A percentile compares a stretch with the other conserved stretches of the same genome.
phyloP scores from a whole-genome alignment of 2,329 filamentous ascomycete species.

The Cladophialophora psammophila region DNA sequence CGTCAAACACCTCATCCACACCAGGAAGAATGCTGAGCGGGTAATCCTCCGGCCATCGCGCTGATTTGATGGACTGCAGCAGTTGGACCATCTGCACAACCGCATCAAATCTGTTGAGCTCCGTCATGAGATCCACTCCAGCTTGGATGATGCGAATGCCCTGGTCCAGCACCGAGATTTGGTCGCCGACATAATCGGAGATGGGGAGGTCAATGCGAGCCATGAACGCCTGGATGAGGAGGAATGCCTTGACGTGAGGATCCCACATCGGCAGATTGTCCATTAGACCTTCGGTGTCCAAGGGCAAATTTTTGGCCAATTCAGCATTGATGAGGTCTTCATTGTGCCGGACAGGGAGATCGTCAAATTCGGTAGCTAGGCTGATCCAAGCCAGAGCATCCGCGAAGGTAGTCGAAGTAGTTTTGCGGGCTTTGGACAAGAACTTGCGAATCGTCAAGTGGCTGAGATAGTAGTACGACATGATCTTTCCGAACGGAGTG shows the following conservation, averaged over 20 bases:
- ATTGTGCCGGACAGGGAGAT: conserved; percentile 96
- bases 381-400: conserved; percentile 93
- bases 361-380: conserved; percentile 92
- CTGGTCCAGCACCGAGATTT: conserved; percentile 87
- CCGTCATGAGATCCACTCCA: conserved; percentile 89
- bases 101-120: conserved; percentile 78
- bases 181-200: conserved; percentile 95
- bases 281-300: conserved; percentile 47
- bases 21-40: conserved; percentile 81
- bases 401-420: conserved; percentile 70
- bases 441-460: conserved; percentile 93
- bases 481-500: conserved; percentile 94
- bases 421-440: conserved; percentile 74
- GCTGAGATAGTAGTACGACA: conserved; percentile 98
- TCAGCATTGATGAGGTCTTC: conserved; percentile 97
- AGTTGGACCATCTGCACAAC: conserved; percentile 82
- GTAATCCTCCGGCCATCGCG: conserved; percentile 85
- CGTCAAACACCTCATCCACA: conserved; percentile 54
- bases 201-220: conserved; percentile 91
- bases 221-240: conserved; percentile 94
- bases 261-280: conserved; percentile 90
- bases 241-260: conserved; percentile 94
- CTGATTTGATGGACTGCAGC: conserved; percentile 90
- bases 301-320: conserved; percentile 78
- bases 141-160: conserved; percentile 97